Percentiles rank a stretch among this genome's conserved stretches.
Conservation (phyloP, 768 basidiomycete species). For the Termitomyces sp. region DNA sequence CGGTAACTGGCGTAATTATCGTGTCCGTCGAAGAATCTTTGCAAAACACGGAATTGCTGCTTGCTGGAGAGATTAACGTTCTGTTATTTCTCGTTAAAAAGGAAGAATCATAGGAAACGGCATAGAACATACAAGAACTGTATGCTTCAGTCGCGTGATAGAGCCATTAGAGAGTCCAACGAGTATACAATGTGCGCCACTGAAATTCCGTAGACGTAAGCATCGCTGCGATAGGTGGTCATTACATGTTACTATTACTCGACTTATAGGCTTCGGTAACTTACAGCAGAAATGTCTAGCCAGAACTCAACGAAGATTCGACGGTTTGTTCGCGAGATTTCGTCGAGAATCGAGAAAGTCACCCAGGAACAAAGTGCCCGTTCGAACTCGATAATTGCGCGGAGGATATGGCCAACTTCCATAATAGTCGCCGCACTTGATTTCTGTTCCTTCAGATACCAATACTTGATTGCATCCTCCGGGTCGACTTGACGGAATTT, state of each 20-base stretch:
- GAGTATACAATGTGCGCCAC: slow-evolving; percentile 33
- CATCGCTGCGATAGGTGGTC: slow-evolving; percentile 28
- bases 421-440: slow-evolving; percentile 13
- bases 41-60: slow-evolving; percentile 21
- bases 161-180: slow-evolving; percentile 34
- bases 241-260: background rate
- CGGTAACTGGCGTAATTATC: slow-evolving; percentile 23
- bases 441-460: slow-evolving; percentile 22
- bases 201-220: slow-evolving; percentile 39
- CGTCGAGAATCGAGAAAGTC: slow-evolving; percentile 25
- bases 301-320: slow-evolving; percentile 32
- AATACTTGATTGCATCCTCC: slow-evolving; percentile 33
- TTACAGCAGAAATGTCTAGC: slow-evolving; percentile 38
- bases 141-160: slow-evolving; percentile 29
- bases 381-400: slow-evolving; percentile 28
- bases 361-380: slow-evolving; percentile 34
- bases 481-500: slow-evolving; percentile 35
- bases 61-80: slow-evolving; percentile 19
- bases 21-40: slow-evolving; percentile 22
- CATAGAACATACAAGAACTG: slow-evolving; percentile 24
- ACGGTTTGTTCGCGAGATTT: slow-evolving; percentile 14
- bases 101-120: background rate
- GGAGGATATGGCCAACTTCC: slow-evolving; percentile 23
- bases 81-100: slow-evolving; percentile 10
- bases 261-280: slow-evolving; percentile 6